Conservation (phyloP, 805 yeast species). For the Ogataea henricii region DNA sequence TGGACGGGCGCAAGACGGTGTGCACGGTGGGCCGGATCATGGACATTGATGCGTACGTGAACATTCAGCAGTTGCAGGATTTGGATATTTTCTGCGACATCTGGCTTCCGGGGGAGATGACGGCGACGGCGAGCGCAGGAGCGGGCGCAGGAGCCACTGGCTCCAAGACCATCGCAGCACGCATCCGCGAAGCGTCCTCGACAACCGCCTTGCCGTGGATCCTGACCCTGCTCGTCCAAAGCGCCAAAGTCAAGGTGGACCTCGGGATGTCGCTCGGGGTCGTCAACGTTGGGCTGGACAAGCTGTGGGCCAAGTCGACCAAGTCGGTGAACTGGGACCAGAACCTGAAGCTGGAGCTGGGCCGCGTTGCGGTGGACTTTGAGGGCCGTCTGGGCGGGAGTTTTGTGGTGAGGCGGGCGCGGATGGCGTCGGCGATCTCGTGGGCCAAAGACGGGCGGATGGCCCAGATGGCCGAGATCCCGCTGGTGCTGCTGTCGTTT, state of each 20-base stretch:
- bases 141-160: conserved; percentile 1
- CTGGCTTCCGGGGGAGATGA: conserved; percentile 62
- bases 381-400: conserved; percentile 82
- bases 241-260: conserved; percentile 60
- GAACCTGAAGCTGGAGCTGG: conserved; percentile 61
- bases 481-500: conserved; percentile 64
- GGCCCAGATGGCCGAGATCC: conserved; percentile 55
- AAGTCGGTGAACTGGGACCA: conserved; percentile 74
- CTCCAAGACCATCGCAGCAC: conserved; percentile 41
- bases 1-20: conserved; percentile 40
- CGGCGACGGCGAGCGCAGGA: conserved; percentile 15
- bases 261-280: conserved; percentile 84
- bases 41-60: conserved; percentile 62
- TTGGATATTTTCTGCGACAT: conserved; percentile 78
- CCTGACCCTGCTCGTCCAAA: conserved; percentile 55
- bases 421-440: conserved; percentile 63
- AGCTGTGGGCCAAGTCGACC: conserved; percentile 67
- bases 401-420: conserved; percentile 49
- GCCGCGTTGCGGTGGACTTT: conserved; percentile 51
- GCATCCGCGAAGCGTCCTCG: conserved; percentile 58
- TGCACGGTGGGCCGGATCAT: conserved; percentile 52
- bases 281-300: conserved; percentile 53
- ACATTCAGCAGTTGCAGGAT: conserved; percentile 86
- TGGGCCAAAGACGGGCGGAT: conserved; percentile 57
- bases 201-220: conserved; percentile 77